Evolutionary conservation across 1,284 basidiomycete genomes (phyloP).

Genomic region (Farysia itapuensis): DNA sequence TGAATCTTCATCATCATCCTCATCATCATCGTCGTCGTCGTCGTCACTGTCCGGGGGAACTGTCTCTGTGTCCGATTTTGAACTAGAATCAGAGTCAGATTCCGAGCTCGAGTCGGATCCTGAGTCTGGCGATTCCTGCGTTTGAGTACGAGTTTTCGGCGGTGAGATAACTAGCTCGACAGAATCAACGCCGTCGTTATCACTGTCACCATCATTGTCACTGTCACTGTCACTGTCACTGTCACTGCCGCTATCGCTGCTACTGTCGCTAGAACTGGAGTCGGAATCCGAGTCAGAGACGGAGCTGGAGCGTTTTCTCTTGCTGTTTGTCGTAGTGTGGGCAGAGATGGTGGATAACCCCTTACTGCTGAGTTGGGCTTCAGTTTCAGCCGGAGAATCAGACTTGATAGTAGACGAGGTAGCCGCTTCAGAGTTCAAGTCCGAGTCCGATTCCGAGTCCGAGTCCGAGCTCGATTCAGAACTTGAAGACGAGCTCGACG

Average conservation of each 20-base stretch:
- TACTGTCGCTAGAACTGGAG: constrained; percentile 3
- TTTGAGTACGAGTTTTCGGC: constrained; percentile 6
- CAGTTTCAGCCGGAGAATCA: constrained; percentile 34
- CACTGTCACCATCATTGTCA: not conserved
- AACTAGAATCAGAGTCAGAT: not conserved
- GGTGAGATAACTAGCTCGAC: too few relatives aligned
- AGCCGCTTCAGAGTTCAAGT: constrained; percentile 1
- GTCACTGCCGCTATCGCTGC: not conserved
- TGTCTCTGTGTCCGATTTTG: not conserved
- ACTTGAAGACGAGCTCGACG: not conserved
- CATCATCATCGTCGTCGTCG: constrained; percentile 7
- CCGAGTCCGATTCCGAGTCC: not conserved
- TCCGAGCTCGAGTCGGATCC: not conserved
- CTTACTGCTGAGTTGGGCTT: constrained; percentile 23
- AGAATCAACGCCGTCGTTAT: constrained; percentile 11
- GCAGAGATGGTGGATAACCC: constrained; percentile 11
- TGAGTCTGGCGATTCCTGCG: not conserved
- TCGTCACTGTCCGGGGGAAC: constrained; percentile 1
- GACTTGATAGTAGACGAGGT: constrained; percentile 6
- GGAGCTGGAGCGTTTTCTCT: not conserved
- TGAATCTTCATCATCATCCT: constrained; percentile 5
- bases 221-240: not conserved
- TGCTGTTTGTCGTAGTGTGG: not conserved
- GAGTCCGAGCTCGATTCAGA: not conserved
- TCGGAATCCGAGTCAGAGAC: constrained; percentile 13